These are phyloP conservation scores for Rhodamnia rubescens DNA, from an alignment of 345 rosid species.

Conservation along the genomic window DNA sequence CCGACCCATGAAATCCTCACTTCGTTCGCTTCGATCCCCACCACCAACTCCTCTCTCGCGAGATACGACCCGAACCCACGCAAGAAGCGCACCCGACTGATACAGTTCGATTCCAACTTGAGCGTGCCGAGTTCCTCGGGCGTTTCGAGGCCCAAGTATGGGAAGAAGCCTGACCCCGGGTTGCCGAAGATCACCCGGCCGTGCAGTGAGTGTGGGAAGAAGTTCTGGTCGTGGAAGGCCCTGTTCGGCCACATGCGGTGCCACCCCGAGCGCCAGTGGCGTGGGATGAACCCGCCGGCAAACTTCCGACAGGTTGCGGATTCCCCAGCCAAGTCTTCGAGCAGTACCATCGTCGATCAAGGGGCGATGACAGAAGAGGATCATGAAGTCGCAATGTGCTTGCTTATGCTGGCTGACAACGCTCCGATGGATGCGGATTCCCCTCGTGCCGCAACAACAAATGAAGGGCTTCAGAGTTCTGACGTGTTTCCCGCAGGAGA, in stretches of 20 bases:
- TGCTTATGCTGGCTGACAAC: slow-evolving; percentile 36
- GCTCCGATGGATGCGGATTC: background rate
- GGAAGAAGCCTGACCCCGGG: slow-evolving; percentile 53
- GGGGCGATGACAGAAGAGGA: slow-evolving; percentile 40
- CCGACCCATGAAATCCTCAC: background rate
- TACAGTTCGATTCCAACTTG: background rate
- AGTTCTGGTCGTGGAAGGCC: slow-evolving; percentile 88
- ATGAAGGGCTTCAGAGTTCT: background rate
- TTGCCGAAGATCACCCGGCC: slow-evolving; percentile 73
- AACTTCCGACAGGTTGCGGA: background rate
- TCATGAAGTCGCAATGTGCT: slow-evolving; percentile 58
- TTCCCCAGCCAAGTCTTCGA: background rate
- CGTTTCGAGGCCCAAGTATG: slow-evolving; percentile 13
- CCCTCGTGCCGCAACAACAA: background rate
- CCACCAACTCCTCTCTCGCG: background rate
- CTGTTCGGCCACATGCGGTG: slow-evolving; percentile 94
- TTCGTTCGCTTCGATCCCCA: background rate
- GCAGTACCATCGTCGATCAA: background rate
- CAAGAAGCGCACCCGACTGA: background rate
- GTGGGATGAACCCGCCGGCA: slow-evolving; percentile 69
- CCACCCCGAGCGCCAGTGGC: slow-evolving; percentile 88
- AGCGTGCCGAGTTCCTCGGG: background rate
- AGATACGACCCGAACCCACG: background rate
- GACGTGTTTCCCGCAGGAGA: background rate
- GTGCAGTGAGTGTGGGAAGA: slow-evolving; percentile 86